Evolutionary conservation across 352 stramenopile genomes (phyloP).

Genomic region (Phytophthora podocarpi): DNA sequence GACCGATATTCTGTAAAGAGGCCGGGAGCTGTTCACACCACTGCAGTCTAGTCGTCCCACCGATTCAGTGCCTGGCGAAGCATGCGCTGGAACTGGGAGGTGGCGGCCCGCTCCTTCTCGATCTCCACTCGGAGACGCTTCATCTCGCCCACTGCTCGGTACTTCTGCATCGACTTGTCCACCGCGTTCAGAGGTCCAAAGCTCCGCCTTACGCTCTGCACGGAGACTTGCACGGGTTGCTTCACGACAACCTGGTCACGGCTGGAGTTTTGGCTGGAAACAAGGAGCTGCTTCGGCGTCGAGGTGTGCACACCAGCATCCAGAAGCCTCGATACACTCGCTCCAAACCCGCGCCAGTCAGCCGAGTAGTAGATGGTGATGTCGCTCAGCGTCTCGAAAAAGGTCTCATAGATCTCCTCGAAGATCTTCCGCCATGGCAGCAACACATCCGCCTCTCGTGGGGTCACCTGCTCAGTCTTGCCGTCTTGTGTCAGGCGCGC

Average conservation of each 20-base stretch:
- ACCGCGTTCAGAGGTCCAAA: conserved; percentile 34
- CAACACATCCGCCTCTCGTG: conserved; percentile 24
- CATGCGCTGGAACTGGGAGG: conserved; percentile 64
- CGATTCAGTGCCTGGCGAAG: conserved; percentile 57
- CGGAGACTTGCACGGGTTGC: conserved; percentile 27
- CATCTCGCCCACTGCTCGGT: conserved; percentile 35
- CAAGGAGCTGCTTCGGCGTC: background rate
- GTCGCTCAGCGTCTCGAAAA: conserved; percentile 61
- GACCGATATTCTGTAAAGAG: no score
- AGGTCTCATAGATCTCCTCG: conserved; percentile 61
- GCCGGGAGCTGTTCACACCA: background rate
- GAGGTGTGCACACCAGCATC: conserved; percentile 11
- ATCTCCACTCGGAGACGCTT: conserved; percentile 62
- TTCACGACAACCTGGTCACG: conserved; percentile 8
- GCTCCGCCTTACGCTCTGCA: conserved; percentile 46
- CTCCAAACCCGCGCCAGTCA: conserved; percentile 24
- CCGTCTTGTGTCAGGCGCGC: conserved; percentile 33
- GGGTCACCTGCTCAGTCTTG: conserved; percentile 12
- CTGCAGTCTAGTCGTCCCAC: conserved; percentile 41
- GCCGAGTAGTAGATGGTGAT: conserved; percentile 50
- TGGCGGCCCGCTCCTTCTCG: conserved; percentile 48
- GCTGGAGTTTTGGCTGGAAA: conserved; percentile 2
- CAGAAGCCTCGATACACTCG: conserved; percentile 14
- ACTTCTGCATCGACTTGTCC: conserved; percentile 30
- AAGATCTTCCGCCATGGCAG: conserved; percentile 69